phyloP scores from a whole-genome alignment of 2,329 filamentous ascomycete species.

The Rhinocladiella similis region DNA sequence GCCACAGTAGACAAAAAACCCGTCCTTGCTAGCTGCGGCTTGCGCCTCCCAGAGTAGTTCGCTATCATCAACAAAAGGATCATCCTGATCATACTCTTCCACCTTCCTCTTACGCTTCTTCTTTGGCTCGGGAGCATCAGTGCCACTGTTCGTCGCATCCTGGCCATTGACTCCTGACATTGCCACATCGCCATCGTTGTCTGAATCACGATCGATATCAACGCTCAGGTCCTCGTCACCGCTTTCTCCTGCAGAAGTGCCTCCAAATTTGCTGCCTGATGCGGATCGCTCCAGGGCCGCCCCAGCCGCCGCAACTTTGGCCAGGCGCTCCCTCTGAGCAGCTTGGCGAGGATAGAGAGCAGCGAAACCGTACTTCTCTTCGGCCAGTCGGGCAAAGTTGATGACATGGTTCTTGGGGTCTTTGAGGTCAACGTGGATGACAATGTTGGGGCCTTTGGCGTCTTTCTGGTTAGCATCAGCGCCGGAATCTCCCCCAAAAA shows the following conservation, averaged over 20 bases:
- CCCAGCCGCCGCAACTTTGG: slow-evolving; percentile 84
- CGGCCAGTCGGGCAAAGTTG: slow-evolving; percentile 91
- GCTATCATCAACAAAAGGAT: slow-evolving; percentile 80
- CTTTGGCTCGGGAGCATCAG: slow-evolving; percentile 61
- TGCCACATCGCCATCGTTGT: slow-evolving; percentile 49
- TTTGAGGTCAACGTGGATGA: slow-evolving; percentile 77
- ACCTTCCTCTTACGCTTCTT: slow-evolving; percentile 77
- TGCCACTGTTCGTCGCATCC: slow-evolving; percentile 61
- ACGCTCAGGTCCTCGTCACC: slow-evolving; percentile 78
- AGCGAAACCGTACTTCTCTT: slow-evolving; percentile 92
- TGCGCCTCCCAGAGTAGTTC: slow-evolving; percentile 95
- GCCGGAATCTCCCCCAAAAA: slow-evolving; percentile 56
- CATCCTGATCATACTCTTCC: slow-evolving; percentile 67
- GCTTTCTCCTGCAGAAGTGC: slow-evolving; percentile 59
- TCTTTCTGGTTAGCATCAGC: slow-evolving; percentile 45
- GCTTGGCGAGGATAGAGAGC: slow-evolving; percentile 89
- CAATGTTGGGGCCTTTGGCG: slow-evolving; percentile 69
- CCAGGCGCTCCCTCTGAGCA: slow-evolving; percentile 81
- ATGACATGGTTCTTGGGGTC: slow-evolving; percentile 86
- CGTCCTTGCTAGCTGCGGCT: slow-evolving; percentile 89
- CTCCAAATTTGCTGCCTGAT: slow-evolving; percentile 53
- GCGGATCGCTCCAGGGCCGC: slow-evolving; percentile 70
- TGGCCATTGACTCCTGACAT: slow-evolving; percentile 45
- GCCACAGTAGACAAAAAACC: slow-evolving; percentile 97
- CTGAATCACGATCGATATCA: slow-evolving; percentile 75